Evolutionary conservation across 805 yeast genomes (phyloP).

Genomic region (Ogataea pini): DNA sequence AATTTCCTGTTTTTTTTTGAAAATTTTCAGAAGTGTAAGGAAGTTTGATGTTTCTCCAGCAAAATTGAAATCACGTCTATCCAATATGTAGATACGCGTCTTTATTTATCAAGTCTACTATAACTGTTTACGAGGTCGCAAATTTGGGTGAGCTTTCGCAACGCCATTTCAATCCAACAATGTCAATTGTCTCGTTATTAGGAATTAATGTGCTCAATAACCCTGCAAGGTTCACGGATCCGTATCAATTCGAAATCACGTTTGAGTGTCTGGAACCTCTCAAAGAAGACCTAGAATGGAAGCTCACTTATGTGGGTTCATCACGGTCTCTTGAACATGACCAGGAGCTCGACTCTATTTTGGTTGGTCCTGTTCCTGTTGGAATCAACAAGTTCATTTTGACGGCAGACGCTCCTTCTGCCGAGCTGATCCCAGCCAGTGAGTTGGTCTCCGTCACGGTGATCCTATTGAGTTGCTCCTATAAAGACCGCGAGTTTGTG

Average conservation of each 20-base stretch:
- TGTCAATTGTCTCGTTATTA: constrained; percentile 91
- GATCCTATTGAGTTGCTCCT: constrained; percentile 87
- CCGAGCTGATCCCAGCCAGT: constrained; percentile 93
- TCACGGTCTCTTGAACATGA: constrained; percentile 94
- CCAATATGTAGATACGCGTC: background rate
- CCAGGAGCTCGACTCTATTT: constrained; percentile 90
- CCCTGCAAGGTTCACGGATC: constrained; percentile 91
- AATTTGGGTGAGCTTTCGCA: background rate
- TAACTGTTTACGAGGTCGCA: background rate
- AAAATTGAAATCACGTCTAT: background rate
- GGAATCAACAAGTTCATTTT: constrained; percentile 93
- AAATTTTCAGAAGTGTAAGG: background rate
- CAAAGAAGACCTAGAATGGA: constrained; percentile 95
- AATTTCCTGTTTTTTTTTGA: too few relatives aligned
- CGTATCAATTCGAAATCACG: constrained; percentile 95
- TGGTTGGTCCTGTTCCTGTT: constrained; percentile 99
- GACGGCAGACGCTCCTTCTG: constrained; percentile 95
- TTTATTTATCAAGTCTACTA: background rate
- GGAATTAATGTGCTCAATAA: constrained; percentile 92
- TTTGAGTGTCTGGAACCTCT: constrained; percentile 94
- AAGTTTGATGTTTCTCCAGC: too few relatives aligned
- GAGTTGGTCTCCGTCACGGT: constrained; percentile 96
- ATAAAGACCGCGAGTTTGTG: constrained; percentile 91
- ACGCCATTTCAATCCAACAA: constrained; percentile 27
- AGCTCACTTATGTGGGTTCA: constrained; percentile 93